Conservation (phyloP, 2,329 filamentous ascomycete genomes). For the Apiospora phragmitis region DNA sequence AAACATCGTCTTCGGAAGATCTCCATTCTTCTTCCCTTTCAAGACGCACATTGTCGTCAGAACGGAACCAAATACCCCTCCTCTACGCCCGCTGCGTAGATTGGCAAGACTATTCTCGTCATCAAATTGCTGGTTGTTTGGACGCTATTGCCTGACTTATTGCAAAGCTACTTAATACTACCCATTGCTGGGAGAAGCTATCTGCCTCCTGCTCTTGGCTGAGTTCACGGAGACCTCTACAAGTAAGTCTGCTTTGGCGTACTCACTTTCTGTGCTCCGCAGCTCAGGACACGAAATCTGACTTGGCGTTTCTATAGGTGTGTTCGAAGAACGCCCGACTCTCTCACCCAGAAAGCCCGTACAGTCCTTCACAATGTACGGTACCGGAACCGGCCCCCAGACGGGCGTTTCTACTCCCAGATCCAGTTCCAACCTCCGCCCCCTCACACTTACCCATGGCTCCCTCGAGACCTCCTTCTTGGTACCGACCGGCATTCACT, state of each 20-base stretch:
- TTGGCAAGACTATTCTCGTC: neutral
- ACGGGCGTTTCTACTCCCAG: slow-evolving; percentile 97
- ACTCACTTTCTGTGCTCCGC: neutral
- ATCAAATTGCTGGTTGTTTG: neutral
- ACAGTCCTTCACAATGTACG: slow-evolving; percentile 72
- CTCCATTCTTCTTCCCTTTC: slow-evolving; percentile 9
- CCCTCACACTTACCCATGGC: slow-evolving; percentile 87
- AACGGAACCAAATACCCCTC: neutral
- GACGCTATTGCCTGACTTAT: neutral
- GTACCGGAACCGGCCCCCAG: slow-evolving; percentile 78
- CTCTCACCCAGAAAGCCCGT: slow-evolving; percentile 38
- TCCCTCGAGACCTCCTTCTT: slow-evolving; percentile 95
- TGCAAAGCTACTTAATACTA: neutral
- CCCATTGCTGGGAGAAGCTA: slow-evolving; percentile 1
- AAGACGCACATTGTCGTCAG: neutral
- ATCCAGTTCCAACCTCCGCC: slow-evolving; percentile 88
- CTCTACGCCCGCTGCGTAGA: neutral
- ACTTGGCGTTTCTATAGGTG: neutral
- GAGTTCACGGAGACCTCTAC: slow-evolving; percentile 37
- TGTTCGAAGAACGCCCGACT: slow-evolving; percentile 30
- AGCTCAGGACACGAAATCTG: neutral
- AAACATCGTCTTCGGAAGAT: slow-evolving; percentile 6
- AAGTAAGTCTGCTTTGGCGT: slow-evolving; percentile 14
- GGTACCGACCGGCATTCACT: slow-evolving; percentile 92
- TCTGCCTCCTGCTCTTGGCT: slow-evolving; percentile 40